Evolutionary conservation across 371 early-diverging fungal genomes (phyloP).

Genomic region (Lichtheimia ornata): DNA sequence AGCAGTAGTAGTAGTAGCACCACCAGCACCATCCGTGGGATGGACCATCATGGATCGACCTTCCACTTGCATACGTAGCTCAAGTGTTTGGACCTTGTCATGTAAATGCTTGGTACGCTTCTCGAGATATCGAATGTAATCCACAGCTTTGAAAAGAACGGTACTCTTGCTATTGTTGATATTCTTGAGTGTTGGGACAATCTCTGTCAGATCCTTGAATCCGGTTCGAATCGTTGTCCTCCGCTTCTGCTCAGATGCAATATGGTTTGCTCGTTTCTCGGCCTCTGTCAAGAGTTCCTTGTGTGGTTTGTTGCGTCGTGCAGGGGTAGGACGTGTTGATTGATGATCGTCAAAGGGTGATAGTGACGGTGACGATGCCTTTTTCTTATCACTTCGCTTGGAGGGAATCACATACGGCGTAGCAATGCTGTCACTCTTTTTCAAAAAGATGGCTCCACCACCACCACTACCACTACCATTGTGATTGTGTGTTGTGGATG

Average conservation of each 20-base stretch:
- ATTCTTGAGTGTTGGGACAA: conserved; percentile 77
- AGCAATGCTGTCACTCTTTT: conserved; percentile 28
- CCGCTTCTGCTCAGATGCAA: conserved; percentile 89
- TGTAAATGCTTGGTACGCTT: conserved; percentile 49
- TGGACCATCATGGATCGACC: conserved; percentile 17
- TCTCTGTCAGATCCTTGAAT: conserved; percentile 79
- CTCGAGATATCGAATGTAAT: conserved; percentile 51
- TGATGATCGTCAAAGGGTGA: not conserved
- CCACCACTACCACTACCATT: conserved; percentile 6
- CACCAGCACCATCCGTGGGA: not conserved
- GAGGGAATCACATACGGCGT: conserved; percentile 23
- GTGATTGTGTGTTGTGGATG: not conserved
- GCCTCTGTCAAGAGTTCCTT: conserved; percentile 80
- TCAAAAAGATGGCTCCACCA: conserved; percentile 28
- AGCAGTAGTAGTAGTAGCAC: not conserved
- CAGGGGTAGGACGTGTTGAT: not conserved
- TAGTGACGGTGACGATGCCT: not conserved
- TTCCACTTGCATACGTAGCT: conserved; percentile 45
- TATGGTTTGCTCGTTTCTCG: conserved; percentile 91
- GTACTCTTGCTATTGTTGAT: conserved; percentile 59
- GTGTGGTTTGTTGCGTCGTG: conserved; percentile 22
- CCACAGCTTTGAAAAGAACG: conserved; percentile 59
- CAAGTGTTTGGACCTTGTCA: conserved; percentile 50
- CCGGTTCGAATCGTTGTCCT: conserved; percentile 84
- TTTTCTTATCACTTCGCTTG: not conserved